phyloP scores from a whole-genome alignment of 768 basidiomycete genomes.

The Suillus occidentalis region DNA sequence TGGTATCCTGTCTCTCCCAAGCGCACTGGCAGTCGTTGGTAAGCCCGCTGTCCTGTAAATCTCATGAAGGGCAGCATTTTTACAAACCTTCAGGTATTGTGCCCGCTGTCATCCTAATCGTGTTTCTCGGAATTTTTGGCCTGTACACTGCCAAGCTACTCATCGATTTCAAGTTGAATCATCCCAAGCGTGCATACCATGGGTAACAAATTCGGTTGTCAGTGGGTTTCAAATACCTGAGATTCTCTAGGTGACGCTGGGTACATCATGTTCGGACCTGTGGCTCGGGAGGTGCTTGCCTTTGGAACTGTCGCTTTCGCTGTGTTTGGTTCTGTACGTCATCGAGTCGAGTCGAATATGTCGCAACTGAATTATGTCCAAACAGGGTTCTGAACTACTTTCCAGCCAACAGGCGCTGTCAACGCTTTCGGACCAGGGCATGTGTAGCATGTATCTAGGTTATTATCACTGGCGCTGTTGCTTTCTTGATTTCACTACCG shows the following conservation, averaged over 20 bases:
- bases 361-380: neutral
- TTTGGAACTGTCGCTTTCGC: slow-evolving; percentile 51
- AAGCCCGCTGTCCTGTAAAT: slow-evolving; percentile 9
- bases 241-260: slow-evolving; percentile 49
- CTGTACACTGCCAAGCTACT: slow-evolving; percentile 53
- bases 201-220: slow-evolving; percentile 30
- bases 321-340: slow-evolving; percentile 40
- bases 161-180: slow-evolving; percentile 57
- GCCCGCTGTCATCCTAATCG: slow-evolving; percentile 51
- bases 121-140: slow-evolving; percentile 52
- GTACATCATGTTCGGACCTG: slow-evolving; percentile 46
- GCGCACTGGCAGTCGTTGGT: slow-evolving; percentile 53
- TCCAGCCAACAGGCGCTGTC: slow-evolving; percentile 55
- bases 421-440: slow-evolving; percentile 45
- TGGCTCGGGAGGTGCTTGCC: slow-evolving; percentile 46
- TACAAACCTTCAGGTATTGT: slow-evolving; percentile 39
- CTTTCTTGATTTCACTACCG: slow-evolving; percentile 44
- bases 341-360: neutral
- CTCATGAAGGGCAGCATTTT: neutral
- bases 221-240: neutral
- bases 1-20: slow-evolving; percentile 54
- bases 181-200: slow-evolving; percentile 55
- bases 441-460: slow-evolving; percentile 47
- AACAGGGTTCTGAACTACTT: slow-evolving; percentile 46
- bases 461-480: slow-evolving; percentile 45